Evolutionary conservation across 345 rosid genomes (phyloP).

Genomic region (Populus davidiana): DNA sequence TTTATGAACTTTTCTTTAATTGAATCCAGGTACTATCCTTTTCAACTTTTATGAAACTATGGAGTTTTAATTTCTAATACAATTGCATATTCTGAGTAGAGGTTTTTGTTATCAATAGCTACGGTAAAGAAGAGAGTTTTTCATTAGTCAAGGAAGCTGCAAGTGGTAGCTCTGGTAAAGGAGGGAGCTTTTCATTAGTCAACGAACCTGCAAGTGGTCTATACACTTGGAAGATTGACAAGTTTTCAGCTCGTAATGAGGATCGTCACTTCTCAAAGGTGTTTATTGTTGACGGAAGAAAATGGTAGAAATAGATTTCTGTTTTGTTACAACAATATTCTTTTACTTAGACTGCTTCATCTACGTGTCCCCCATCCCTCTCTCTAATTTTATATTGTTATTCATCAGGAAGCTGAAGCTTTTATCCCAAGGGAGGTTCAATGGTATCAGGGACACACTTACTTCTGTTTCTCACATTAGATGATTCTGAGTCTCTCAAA

Average conservation of each 20-base stretch:
- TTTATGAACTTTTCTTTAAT: too few species aligned
- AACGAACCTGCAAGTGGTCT: neutral
- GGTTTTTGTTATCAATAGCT: neutral
- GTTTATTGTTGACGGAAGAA: neutral
- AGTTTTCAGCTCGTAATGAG: neutral
- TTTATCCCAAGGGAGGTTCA: neutral
- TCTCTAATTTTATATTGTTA: neutral
- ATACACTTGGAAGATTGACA: neutral
- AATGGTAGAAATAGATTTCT: neutral
- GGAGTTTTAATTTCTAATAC: too few species aligned
- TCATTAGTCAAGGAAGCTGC: neutral
- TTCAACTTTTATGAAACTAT: too few species aligned
- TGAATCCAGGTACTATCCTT: too few species aligned
- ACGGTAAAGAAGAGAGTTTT: neutral
- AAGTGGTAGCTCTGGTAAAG: neutral
- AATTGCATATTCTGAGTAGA: too few species aligned
- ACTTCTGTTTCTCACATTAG: neutral
- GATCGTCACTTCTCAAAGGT: neutral
- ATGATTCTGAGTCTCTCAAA: neutral
- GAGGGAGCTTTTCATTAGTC: neutral
- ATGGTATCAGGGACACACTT: neutral
- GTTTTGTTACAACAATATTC: neutral
- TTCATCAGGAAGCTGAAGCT: neutral
- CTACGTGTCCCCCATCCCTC: neutral
- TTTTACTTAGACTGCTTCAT: neutral